Conservation (phyloP, 148 eudicot genomes). For the Persicaria maculosa region DNA sequence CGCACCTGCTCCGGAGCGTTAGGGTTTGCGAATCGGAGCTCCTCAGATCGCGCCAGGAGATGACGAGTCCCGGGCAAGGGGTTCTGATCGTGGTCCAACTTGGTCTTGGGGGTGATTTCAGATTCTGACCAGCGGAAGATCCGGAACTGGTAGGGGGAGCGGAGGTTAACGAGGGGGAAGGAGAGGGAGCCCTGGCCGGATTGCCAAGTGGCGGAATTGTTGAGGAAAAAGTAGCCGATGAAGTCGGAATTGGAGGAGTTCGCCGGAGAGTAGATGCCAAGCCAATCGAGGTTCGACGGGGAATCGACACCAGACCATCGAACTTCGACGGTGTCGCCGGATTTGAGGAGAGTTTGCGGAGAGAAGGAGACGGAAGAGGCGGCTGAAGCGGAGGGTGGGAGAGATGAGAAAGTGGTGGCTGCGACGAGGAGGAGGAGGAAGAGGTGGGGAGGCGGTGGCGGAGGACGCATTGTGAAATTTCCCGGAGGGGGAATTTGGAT, state of each 20-base stretch:
- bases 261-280: constrained; percentile 84
- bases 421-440: constrained; percentile 15
- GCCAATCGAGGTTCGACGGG: constrained; percentile 73
- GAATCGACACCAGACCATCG: constrained; percentile 54
- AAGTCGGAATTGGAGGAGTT: constrained; percentile 39
- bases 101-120: constrained; percentile 41
- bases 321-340: constrained; percentile 54
- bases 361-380: constrained; percentile 29
- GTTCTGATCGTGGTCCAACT: constrained; percentile 66
- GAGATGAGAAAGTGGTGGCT: constrained; percentile 18
- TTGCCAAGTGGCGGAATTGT: constrained; percentile 36
- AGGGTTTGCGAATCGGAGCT: constrained; percentile 41
- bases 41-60: constrained; percentile 36
- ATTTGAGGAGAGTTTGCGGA: constrained; percentile 38
- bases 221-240: constrained; percentile 75
- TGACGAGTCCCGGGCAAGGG: constrained; percentile 73
- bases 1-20: constrained; percentile 87
- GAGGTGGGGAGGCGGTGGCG: constrained; percentile 1
- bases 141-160: constrained; percentile 70
- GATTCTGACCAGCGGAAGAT: constrained; percentile 67
- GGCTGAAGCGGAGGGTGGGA: constrained; percentile 13
- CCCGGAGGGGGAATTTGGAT: neutral
- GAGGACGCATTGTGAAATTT: neutral
- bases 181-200: constrained; percentile 76
- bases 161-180: constrained; percentile 60